A percentile compares a stretch with the other conserved stretches of the same genome.
These are phyloP conservation scores for Trichosporon coremiiforme DNA, from an alignment of 1,284 basidiomycete species.

Conservation along the genomic window DNA sequence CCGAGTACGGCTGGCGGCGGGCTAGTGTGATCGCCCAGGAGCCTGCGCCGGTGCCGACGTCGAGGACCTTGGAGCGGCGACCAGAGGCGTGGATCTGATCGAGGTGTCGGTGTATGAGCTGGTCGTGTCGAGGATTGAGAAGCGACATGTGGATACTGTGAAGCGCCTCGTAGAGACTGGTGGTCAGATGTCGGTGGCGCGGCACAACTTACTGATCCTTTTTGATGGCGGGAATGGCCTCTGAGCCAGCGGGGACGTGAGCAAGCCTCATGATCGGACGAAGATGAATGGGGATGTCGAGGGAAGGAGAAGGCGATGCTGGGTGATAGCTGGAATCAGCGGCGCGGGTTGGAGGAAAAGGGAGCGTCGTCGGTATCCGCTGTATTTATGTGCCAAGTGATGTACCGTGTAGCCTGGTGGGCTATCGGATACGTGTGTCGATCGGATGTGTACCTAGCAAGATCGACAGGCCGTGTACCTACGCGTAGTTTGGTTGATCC, in stretches of 20 bases:
- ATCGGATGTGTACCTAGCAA: neutral
- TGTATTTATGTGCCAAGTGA: neutral
- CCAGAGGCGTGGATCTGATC: conserved; percentile 38
- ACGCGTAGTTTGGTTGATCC: neutral
- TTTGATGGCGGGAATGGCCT: neutral
- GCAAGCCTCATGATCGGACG: neutral
- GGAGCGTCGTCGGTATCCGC: neutral
- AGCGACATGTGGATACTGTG: conserved; percentile 36
- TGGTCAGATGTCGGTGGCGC: neutral
- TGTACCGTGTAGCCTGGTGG: neutral
- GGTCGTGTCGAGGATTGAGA: conserved; percentile 39
- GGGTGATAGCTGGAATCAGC: neutral
- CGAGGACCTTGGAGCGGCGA: conserved; percentile 43
- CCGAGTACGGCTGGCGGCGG: conserved; percentile 40
- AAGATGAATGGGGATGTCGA: neutral
- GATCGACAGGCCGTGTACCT: conserved; percentile 7
- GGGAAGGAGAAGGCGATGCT: neutral
- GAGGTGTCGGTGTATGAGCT: conserved; percentile 38
- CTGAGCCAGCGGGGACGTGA: neutral
- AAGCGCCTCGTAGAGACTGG: conserved; percentile 26
- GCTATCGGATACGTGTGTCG: conserved; percentile 5
- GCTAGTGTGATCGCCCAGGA: conserved; percentile 41
- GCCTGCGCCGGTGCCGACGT: conserved; percentile 45
- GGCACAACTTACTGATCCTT: neutral
- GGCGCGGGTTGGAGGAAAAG: neutral